A percentile compares a stretch with the other conserved stretches of the same genome.
Evolutionary conservation across 371 early-diverging fungal genomes (phyloP).

Genomic region (Syncephalastrum sp.): DNA sequence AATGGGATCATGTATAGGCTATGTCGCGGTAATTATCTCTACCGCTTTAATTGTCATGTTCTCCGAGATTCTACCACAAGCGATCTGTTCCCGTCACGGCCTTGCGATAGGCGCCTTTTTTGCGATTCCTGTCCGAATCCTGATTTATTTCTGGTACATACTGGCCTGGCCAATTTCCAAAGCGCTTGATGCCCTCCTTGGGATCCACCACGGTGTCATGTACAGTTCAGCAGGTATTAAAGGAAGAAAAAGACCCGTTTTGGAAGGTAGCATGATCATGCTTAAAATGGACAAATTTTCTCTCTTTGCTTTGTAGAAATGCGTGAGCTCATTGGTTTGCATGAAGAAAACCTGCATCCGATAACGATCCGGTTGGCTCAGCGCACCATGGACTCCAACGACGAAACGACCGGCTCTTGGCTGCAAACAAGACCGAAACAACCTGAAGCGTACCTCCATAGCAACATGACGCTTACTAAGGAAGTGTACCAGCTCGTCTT

Average conservation of each 20-base stretch:
- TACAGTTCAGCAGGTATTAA: constrained; percentile 60
- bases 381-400: too few species aligned
- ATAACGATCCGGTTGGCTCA: too few species aligned
- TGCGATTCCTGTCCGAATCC: constrained; percentile 67
- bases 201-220: constrained; percentile 64
- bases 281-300: too few species aligned
- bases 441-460: too few species aligned
- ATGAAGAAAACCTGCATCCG: constrained; percentile 15
- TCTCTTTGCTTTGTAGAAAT: constrained; percentile 43
- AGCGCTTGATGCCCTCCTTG: constrained; percentile 74
- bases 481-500: too few species aligned
- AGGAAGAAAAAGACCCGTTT: neutral
- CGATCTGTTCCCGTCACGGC: constrained; percentile 79
- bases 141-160: constrained; percentile 65
- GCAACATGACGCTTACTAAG: too few species aligned
- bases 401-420: too few species aligned
- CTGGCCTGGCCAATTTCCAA: constrained; percentile 80
- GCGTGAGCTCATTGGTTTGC: constrained; percentile 72
- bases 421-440: too few species aligned
- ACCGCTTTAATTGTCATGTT: constrained; percentile 78
- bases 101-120: constrained; percentile 79
- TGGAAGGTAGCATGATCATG: too few species aligned
- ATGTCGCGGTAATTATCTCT: constrained; percentile 73
- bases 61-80: constrained; percentile 88
- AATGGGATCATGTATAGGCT: constrained; percentile 36